Conservation (phyloP, 2,329 filamentous ascomycete genomes). For the Pseudogymnoascus pannorum region DNA sequence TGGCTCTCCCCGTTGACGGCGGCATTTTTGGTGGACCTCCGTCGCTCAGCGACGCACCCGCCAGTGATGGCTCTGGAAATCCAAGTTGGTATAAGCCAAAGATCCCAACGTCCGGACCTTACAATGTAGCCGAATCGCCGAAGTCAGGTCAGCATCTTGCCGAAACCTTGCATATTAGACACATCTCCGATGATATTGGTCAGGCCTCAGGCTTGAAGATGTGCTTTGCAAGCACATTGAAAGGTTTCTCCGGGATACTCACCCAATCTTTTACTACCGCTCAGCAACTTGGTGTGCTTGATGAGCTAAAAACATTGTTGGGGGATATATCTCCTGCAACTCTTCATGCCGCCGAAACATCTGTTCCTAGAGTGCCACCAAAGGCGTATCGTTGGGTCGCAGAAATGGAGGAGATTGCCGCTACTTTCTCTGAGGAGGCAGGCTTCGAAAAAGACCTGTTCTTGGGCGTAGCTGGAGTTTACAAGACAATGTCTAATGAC, state of each 20-base stretch:
- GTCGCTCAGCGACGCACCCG: constrained; percentile 23
- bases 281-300: constrained; percentile 52
- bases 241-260: constrained; percentile 61
- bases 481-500: constrained; percentile 53
- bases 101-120: constrained; percentile 44
- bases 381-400: constrained; percentile 73
- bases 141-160: constrained; percentile 35
- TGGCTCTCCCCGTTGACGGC: constrained; percentile 43
- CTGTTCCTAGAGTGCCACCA: constrained; percentile 54
- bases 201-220: constrained; percentile 56
- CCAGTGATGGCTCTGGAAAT: neutral
- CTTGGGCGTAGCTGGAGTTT: constrained; percentile 52
- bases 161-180: constrained; percentile 39
- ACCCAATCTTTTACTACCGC: constrained; percentile 68
- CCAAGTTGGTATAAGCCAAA: constrained; percentile 21
- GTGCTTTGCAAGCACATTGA: constrained; percentile 55
- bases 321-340: constrained; percentile 40
- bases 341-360: constrained; percentile 39
- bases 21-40: constrained; percentile 51
- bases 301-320: constrained; percentile 50
- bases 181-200: constrained; percentile 44
- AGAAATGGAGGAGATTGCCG: constrained; percentile 70
- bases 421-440: constrained; percentile 57
- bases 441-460: constrained; percentile 54
- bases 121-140: constrained; percentile 34